Evolutionary conservation across 2,329 filamentous ascomycete species (phyloP), one percentile per base, ranked within the genome.

Genomic region (Trichoderma harzianum): DNA sequence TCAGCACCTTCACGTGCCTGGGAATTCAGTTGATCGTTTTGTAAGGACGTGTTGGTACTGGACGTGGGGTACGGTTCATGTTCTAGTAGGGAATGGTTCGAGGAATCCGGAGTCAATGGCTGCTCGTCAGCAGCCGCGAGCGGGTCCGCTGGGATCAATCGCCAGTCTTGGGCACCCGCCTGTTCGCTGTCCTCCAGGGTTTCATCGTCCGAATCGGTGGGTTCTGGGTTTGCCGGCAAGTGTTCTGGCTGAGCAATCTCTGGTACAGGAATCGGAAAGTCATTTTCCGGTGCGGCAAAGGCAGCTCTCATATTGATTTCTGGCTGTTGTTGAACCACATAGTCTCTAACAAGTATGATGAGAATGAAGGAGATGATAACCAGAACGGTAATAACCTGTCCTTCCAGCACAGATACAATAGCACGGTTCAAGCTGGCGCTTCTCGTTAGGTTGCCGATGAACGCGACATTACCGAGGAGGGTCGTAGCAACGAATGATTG

Each of bases 321-420:
- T 6, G 95, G 96, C 79, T 99, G 96, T 80, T 99, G 96, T 80
- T 99, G 96, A 11, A 99, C 94, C 65, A 99, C 96, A 88, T 97
- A 99, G 83, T 99, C 96, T 61, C 97, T 87, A 61, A 99, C 98
- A 5, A 99, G 83, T 76, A 99, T 99, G 55, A 99, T 91, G n/a
- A 99, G 84, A 72, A 99, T 98, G 81, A 98, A 99, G 72, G 92
- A 94, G 58, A 97, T 88, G 8, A 99, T 95, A 65, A 98, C 93
- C 12, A 97, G 84, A 7, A 98, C 84, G 0, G 95, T 99, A 76
- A 99, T 97, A 62, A 98, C 89, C 78, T 97, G 95, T 5, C 96
- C 96, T 82, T 99, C 96, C 4, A 98, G 84, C 1, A 95, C 89
- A 75, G 94, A 92, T 67, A 98, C 90, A 18, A 98, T 83, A 66